Base-by-base conservation (phyloP, 495 filamentous ascomycete species). In the Hyaloscypha bicolor region DNA sequence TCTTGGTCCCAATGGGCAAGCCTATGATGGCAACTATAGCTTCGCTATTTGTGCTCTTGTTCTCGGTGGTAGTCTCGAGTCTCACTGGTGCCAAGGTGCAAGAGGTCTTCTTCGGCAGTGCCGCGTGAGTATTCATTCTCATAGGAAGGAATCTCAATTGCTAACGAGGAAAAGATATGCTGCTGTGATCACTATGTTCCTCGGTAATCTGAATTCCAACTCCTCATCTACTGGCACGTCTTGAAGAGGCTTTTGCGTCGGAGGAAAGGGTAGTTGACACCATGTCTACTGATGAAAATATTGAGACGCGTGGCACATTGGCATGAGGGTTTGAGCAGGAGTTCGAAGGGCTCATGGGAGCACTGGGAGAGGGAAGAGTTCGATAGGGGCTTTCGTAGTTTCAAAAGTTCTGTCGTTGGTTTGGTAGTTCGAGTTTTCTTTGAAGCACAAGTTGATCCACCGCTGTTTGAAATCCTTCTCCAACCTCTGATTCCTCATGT, bases 21-120 rank as follows among this genome's bases (percentile, higher is more conserved):
- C 21, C 12, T n/a, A 48, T 58, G 32, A 67, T 67, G 65, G 65
- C 59, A 30, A 51, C 22, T 6, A 25, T 53, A 8, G 52, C 52
- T 11, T 56, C 51, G 8, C 21, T 62, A 2, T 67, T 67, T 55
- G 22, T 67, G 32, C 16, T 62, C 12, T 4, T 25, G 11, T 67
- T 62, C 31, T 29, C 59, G 3, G 31, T 57, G 31, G 31, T 67
- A 4, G n/a, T 67, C 11, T 62, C 59, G 31, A 31, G n/a, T 16
- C 6, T 67, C 16, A 67, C 65, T 12, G 52, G 29, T 6, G 59
- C 65, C 16, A 55, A 42, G 19, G 5, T 57, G 9, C 59, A 67
- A 19, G 58, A 67, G 31, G 59, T 67, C 3, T 67, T 67, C 32
- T 30, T 62, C 4, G 65, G 65, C 33, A 31, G 30, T 19, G 58